These are phyloP conservation scores for Tanacetum coccineum DNA, from an alignment of 129 eudicot species.

Conservation along the genomic window DNA sequence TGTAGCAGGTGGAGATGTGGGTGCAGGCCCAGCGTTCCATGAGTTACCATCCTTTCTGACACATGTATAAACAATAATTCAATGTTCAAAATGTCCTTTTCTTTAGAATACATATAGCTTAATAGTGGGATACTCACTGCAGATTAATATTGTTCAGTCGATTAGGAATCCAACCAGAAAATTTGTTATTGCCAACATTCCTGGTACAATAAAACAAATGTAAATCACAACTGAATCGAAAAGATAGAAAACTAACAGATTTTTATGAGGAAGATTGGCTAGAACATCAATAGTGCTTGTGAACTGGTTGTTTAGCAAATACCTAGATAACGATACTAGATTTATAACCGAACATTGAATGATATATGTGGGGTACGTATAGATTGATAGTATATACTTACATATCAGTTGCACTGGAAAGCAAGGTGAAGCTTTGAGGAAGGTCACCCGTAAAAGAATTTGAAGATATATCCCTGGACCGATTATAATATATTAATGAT, in stretches of 20 bases:
- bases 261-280: slow-evolving; percentile 82
- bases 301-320: slow-evolving; percentile 90
- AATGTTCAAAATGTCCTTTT: not conserved
- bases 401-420: no score
- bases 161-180: slow-evolving; percentile 80
- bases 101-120: not conserved
- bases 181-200: slow-evolving; percentile 75
- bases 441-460: no score
- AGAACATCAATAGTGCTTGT: slow-evolving; percentile 85
- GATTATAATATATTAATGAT: no score
- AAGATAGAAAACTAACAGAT: slow-evolving; percentile 53
- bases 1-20: slow-evolving; percentile 94
- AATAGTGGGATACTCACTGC: slow-evolving; percentile 51
- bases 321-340: slow-evolving; percentile 49
- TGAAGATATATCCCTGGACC: no score
- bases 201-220: slow-evolving; percentile 36
- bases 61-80: slow-evolving; percentile 22
- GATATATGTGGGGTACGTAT: not conserved
- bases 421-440: no score
- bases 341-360: not conserved
- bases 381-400: not conserved
- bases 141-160: slow-evolving; percentile 66
- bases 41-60: slow-evolving; percentile 74
- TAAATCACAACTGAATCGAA: not conserved
- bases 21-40: slow-evolving; percentile 78